phyloP scores from a whole-genome alignment of 2,329 filamentous ascomycete genomes.

The Geosmithia morbida region DNA sequence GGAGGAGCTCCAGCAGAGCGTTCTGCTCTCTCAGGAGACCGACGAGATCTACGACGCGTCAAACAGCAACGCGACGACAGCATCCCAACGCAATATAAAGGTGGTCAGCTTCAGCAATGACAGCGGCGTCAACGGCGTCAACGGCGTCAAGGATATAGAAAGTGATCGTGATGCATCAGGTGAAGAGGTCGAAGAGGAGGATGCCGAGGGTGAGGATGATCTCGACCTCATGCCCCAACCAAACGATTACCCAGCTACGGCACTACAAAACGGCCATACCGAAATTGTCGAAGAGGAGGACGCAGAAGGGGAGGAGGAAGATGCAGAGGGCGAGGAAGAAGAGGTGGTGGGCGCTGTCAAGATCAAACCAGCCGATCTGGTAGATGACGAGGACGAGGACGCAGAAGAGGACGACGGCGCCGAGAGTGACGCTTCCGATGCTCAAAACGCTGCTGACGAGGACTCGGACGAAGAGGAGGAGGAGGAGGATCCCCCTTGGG shows the following conservation, averaged over 20 bases:
- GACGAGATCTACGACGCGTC: constrained; percentile 12
- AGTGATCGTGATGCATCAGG: constrained; percentile 24
- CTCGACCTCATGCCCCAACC: background rate
- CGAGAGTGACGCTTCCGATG: constrained; percentile 27
- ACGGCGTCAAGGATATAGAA: constrained; percentile 18
- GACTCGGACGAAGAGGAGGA: constrained; percentile 27
- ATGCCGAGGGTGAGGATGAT: constrained; percentile 13
- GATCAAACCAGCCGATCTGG: constrained; percentile 34
- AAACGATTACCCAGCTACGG: constrained; percentile 2
- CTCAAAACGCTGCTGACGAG: constrained; percentile 30
- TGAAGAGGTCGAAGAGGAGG: constrained; percentile 26
- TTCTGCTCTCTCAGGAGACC: constrained; percentile 33
- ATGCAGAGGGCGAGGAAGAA: constrained; percentile 15
- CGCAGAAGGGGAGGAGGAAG: constrained; percentile 8
- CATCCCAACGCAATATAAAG: constrained; percentile 11
- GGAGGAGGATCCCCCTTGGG: constrained; percentile 24
- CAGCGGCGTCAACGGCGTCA: constrained; percentile 2
- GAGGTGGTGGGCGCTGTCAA: constrained; percentile 41
- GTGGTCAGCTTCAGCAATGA: constrained; percentile 4
- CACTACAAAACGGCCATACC: background rate
- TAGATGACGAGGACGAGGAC: constrained; percentile 17
- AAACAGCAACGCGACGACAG: constrained; percentile 12
- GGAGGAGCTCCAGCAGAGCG: constrained; percentile 42
- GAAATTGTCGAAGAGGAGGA: constrained; percentile 4
- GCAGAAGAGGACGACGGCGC: constrained; percentile 20